A percentile compares a stretch with the other conserved stretches of the same genome.
phyloP scores from a whole-genome alignment of 2,329 filamentous ascomycete species.

The Diaporthe velutina region DNA sequence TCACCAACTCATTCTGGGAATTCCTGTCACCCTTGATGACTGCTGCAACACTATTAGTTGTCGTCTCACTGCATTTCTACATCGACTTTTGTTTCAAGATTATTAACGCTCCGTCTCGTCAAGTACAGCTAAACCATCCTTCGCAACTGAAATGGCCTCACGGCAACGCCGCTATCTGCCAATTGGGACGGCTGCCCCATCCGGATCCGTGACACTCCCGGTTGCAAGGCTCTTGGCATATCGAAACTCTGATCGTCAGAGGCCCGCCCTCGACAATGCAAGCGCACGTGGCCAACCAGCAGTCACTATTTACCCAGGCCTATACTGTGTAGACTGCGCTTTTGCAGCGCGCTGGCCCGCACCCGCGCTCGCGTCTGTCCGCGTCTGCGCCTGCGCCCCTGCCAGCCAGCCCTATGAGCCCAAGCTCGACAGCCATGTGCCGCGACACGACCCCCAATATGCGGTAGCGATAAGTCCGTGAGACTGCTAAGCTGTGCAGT shows the following conservation, averaged over 20 bases:
- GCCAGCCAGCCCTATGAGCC: slow-evolving; percentile 27
- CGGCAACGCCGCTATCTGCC: slow-evolving; percentile 10
- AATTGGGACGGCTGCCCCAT: slow-evolving; percentile 26
- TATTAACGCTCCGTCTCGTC: not conserved
- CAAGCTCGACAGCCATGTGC: not conserved
- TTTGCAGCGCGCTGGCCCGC: not conserved
- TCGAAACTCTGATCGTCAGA: slow-evolving; percentile 32
- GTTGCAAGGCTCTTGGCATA: slow-evolving; percentile 37
- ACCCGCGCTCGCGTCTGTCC: not conserved
- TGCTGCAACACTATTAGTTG: not conserved
- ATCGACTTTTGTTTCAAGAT: not conserved
- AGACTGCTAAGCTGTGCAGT: not conserved
- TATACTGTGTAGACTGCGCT: not conserved
- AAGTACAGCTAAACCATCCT: not conserved
- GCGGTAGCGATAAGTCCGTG: not conserved
- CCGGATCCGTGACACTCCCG: slow-evolving; percentile 35
- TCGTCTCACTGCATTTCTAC: not conserved
- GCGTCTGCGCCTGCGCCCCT: slow-evolving; percentile 4
- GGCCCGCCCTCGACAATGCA: slow-evolving; percentile 23
- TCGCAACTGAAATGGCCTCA: not conserved
- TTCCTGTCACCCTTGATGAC: slow-evolving; percentile 1
- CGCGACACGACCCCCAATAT: slow-evolving; percentile 10
- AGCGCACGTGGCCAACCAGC: slow-evolving; percentile 7
- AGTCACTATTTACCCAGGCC: not conserved
- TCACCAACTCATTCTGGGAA: not conserved